Conservation (phyloP, 768 basidiomycete species). For the Termitomyces sp. region DNA sequence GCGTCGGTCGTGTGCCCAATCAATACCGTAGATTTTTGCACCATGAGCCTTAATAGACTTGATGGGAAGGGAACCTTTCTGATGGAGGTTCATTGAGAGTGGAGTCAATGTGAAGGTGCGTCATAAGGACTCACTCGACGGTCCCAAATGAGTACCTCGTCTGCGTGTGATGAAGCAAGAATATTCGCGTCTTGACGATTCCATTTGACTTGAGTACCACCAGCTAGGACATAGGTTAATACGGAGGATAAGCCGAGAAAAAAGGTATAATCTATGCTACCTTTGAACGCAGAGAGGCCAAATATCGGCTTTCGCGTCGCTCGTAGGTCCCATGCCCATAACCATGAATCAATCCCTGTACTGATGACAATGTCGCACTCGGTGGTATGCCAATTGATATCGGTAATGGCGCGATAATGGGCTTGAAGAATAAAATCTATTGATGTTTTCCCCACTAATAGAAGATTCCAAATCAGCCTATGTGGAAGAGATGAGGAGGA, state of each 20-base stretch:
- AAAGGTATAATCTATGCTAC: conserved; percentile 15
- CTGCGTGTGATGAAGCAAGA: conserved; percentile 84
- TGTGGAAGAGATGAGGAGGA: background rate
- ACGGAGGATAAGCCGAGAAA: background rate
- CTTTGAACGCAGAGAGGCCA: conserved; percentile 53
- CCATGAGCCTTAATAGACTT: conserved; percentile 72
- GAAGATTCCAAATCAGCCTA: conserved; percentile 93
- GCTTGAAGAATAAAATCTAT: conserved; percentile 83
- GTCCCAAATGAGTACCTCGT: conserved; percentile 92
- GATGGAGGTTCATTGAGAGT: background rate
- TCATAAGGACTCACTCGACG: conserved; percentile 54
- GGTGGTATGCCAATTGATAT: conserved; percentile 94
- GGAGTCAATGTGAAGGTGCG: background rate
- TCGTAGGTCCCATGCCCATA: conserved; percentile 92
- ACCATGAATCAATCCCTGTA: conserved; percentile 89
- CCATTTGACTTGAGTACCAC: conserved; percentile 97
- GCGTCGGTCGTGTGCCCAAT: conserved; percentile 78
- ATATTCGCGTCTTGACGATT: conserved; percentile 83
- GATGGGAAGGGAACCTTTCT: conserved; percentile 88
- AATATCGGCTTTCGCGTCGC: conserved; percentile 64
- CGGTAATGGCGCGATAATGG: conserved; percentile 94
- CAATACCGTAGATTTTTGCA: conserved; percentile 96
- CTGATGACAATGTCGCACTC: conserved; percentile 85
- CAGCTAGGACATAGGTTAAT: conserved; percentile 41
- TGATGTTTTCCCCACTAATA: conserved; percentile 63